phyloP scores from a whole-genome alignment of 2,329 filamentous ascomycete genomes.

The Fusarium proliferatum region DNA sequence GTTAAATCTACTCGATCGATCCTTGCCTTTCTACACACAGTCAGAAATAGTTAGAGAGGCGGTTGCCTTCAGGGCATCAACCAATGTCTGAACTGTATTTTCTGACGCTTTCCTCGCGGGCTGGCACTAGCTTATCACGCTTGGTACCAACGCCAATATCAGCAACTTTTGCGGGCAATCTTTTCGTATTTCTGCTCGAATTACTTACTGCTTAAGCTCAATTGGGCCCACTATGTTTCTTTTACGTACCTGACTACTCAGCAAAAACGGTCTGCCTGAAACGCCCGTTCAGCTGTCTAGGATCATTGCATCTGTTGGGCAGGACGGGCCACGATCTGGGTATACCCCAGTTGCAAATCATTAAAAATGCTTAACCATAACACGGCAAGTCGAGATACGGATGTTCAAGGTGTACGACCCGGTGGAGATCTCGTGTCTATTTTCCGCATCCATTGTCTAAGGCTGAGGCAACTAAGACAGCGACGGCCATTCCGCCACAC shows the following conservation, averaged over 20 bases:
- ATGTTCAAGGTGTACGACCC: not conserved
- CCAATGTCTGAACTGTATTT: slow-evolving; percentile 24
- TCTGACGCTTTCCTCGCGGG: slow-evolving; percentile 27
- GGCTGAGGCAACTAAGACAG: slow-evolving; percentile 8
- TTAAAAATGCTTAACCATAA: not conserved
- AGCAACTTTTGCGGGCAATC: slow-evolving; percentile 10
- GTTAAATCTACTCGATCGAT: not conserved
- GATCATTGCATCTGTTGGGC: not conserved
- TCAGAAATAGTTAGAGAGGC: not conserved
- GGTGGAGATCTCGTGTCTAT: slow-evolving; percentile 18
- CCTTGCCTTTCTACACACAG: not conserved
- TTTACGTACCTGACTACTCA: slow-evolving; percentile 17
- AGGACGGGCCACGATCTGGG: not conserved
- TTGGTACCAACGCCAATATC: slow-evolving; percentile 7
- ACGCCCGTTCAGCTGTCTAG: slow-evolving; percentile 4
- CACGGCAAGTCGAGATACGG: not conserved
- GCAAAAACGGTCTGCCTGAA: slow-evolving; percentile 17
- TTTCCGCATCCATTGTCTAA: slow-evolving; percentile 2
- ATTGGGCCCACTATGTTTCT: slow-evolving; percentile 25
- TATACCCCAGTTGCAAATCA: slow-evolving; percentile 15
- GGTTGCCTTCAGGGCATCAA: not conserved
- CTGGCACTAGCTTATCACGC: slow-evolving; percentile 29
- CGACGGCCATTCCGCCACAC: slow-evolving; percentile 1
- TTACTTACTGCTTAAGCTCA: slow-evolving; percentile 6
- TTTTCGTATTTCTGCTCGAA: slow-evolving; percentile 31